These are phyloP conservation scores for Aspergillus udagawae DNA, from an alignment of 2,329 filamentous ascomycete genomes.

Conservation along the genomic window DNA sequence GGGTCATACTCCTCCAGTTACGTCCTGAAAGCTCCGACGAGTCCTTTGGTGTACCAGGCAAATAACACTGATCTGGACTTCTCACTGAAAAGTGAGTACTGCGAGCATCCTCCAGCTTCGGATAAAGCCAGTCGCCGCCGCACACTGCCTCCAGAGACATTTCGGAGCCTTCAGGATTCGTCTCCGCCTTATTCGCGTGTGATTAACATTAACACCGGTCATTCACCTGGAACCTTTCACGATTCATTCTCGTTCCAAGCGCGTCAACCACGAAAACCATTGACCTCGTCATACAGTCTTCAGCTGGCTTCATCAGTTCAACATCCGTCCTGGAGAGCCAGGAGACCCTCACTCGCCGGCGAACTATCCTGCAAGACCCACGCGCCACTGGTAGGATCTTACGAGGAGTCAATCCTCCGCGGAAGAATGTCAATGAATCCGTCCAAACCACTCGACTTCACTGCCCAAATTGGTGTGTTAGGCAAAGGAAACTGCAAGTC, in stretches of 20 bases:
- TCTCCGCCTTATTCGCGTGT: constrained; percentile 32
- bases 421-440: constrained; percentile 96
- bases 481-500: constrained; percentile 85
- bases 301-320: constrained; percentile 46
- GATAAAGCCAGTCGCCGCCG: constrained; percentile 60
- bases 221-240: constrained; percentile 53
- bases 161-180: constrained; percentile 48
- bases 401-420: constrained; percentile 91
- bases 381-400: constrained; percentile 95
- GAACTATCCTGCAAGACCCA: constrained; percentile 77
- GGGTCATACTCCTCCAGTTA: constrained; percentile 76
- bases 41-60: constrained; percentile 82
- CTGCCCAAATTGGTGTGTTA: constrained; percentile 91
- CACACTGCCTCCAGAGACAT: constrained; percentile 63
- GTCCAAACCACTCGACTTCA: constrained; percentile 85
- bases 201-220: constrained; percentile 43
- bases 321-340: constrained; percentile 40
- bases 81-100: constrained; percentile 50
- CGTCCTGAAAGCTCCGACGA: constrained; percentile 82
- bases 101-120: constrained; percentile 46
- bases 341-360: constrained; percentile 66
- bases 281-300: constrained; percentile 57
- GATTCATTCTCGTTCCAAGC: constrained; percentile 65
- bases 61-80: constrained; percentile 76
- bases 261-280: constrained; percentile 71